A percentile compares a stretch with the other conserved stretches of the same genome.
phyloP scores from a whole-genome alignment of 2,329 filamentous ascomycete genomes.

The Claviceps monticola region DNA sequence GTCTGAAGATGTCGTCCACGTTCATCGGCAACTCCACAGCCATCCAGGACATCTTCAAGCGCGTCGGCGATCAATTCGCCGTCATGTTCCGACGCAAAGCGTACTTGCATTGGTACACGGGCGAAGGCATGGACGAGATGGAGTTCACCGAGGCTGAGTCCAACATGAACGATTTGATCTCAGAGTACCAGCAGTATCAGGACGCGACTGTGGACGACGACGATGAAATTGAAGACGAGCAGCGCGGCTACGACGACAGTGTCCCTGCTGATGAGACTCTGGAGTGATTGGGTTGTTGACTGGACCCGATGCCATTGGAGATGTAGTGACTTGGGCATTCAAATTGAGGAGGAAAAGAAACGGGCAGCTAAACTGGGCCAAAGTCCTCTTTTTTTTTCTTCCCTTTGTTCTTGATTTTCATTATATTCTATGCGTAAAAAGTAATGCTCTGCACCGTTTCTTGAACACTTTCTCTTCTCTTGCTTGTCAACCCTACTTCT shows the following conservation, averaged over 20 bases:
- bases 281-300: neutral
- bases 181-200: slow-evolving; percentile 99
- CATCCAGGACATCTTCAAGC: slow-evolving; percentile 99
- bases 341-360: neutral
- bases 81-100: slow-evolving; percentile 99
- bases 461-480: neutral
- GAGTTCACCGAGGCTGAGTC: slow-evolving; percentile 99
- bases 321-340: neutral
- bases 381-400: neutral
- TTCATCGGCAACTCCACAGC: slow-evolving; percentile 99
- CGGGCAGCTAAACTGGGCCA: neutral
- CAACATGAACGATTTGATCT: slow-evolving; percentile 99
- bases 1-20: slow-evolving; percentile 96
- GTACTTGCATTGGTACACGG: slow-evolving; percentile 99
- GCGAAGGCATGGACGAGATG: slow-evolving; percentile 99
- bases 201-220: slow-evolving; percentile 94
- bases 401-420: neutral
- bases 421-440: neutral
- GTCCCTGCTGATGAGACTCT: slow-evolving; percentile 46
- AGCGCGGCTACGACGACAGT: slow-evolving; percentile 47
- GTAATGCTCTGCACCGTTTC: neutral
- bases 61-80: slow-evolving; percentile 97
- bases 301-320: neutral
- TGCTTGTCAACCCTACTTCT: neutral
- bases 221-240: slow-evolving; percentile 89